phyloP scores from a whole-genome alignment of 352 stramenopile genomes.

The Phytophthora pseudosyringae region DNA sequence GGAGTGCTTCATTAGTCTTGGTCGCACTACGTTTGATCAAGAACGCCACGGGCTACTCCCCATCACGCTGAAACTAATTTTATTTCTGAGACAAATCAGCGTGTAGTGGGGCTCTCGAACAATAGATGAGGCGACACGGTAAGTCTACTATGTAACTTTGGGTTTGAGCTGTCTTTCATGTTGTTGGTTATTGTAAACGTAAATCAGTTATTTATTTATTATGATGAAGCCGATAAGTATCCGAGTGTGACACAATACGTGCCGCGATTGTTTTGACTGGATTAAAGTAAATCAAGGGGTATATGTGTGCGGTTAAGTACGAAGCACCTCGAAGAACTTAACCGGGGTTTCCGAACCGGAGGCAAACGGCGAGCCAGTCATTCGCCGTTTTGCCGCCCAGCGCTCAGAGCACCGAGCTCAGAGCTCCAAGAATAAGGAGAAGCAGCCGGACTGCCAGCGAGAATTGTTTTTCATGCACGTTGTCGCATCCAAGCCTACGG shows the following conservation, averaged over 20 bases:
- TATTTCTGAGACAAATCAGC: neutral
- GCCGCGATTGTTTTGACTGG: no score
- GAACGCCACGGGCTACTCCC: neutral
- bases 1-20: neutral
- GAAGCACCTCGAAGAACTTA: conserved; percentile 15
- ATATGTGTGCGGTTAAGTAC: conserved; percentile 12
- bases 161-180: no score
- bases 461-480: conserved; percentile 1
- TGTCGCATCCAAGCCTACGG: neutral
- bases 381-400: conserved; percentile 7
- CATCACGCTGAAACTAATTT: neutral
- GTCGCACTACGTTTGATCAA: neutral
- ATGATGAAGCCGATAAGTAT: no score
- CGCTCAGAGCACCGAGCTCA: conserved; percentile 6
- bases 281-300: no score
- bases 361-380: conserved; percentile 14
- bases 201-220: no score
- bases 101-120: neutral
- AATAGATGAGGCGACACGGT: neutral
- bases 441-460: conserved; percentile 15
- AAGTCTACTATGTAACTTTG: no score
- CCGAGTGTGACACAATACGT: no score
- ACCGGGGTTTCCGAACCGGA: conserved; percentile 19
- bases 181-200: no score
- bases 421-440: conserved; percentile 12